A percentile compares a stretch with the other conserved stretches of the same genome.
Conservation (phyloP, 163 green algal genomes). For the Scenedesmus sp. region DNA sequence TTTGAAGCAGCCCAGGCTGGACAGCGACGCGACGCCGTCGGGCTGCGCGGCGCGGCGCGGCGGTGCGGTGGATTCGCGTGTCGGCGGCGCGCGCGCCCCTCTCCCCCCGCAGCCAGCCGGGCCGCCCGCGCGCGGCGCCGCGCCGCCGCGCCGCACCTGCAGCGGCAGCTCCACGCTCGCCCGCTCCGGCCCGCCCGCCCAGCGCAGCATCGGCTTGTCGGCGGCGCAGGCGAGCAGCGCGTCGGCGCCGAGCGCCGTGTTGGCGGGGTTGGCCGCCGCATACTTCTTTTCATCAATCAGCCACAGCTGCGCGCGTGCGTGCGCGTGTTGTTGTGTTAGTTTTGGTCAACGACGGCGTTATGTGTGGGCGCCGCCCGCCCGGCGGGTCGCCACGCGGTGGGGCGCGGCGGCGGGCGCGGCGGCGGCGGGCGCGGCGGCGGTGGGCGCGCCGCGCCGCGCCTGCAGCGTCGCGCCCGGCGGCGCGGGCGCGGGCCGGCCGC, state of each 20-base stretch:
- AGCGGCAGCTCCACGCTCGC: background rate
- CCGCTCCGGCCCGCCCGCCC: background rate
- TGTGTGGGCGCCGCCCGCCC: too few relatives aligned
- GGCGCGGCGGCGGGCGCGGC: background rate
- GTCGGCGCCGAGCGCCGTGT: background rate
- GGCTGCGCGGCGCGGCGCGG: too few relatives aligned
- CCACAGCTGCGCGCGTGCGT: background rate
- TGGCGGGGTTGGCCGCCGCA: background rate
- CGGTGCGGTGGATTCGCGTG: too few relatives aligned
- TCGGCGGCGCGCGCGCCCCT: too few relatives aligned
- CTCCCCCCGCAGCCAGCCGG: too few relatives aligned
- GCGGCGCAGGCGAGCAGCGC: background rate
- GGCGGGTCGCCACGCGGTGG: too few relatives aligned
- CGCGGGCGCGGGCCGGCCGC: background rate
- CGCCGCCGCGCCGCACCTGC: too few relatives aligned
- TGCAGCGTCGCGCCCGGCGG: slow-evolving; percentile 5
- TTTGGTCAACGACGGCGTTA: background rate
- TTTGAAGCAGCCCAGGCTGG: too few relatives aligned
- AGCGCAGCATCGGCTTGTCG: slow-evolving; percentile 8
- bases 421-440: background rate
- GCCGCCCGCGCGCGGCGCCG: too few relatives aligned
- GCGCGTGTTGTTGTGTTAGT: too few relatives aligned
- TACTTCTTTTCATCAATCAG: background rate
- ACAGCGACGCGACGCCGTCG: too few relatives aligned
- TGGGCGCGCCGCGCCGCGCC: background rate